phyloP scores from a whole-genome alignment of 1,139 yeast species.

The Scheffersomyces quercinus region DNA sequence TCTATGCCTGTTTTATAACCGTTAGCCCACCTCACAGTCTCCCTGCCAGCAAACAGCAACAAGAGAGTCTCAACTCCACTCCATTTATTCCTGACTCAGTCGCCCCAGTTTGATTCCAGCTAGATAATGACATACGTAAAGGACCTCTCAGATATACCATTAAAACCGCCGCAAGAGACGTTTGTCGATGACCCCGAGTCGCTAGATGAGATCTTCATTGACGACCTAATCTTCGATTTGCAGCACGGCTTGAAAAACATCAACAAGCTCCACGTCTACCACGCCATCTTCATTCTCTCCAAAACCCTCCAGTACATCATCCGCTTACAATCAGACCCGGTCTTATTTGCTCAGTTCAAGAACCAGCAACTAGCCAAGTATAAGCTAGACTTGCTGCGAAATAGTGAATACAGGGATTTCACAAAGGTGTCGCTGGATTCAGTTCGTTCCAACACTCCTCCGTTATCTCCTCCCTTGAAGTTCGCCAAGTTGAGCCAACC shows the following conservation, averaged over 20 bases:
- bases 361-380: conserved; percentile 25
- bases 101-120: no score
- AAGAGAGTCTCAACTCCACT: no score
- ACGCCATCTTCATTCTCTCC: conserved; percentile 36
- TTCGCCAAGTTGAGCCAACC: conserved; percentile 12
- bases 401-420: background rate
- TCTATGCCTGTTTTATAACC: no score
- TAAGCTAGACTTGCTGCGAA: conserved; percentile 15
- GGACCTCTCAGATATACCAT: conserved; percentile 35
- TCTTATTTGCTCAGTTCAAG: conserved; percentile 27
- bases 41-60: no score
- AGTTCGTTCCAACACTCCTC: conserved; percentile 11
- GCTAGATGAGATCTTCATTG: conserved; percentile 36
- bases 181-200: conserved; percentile 44
- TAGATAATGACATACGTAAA: conserved; percentile 7
- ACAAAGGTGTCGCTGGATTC: background rate
- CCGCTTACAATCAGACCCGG: conserved; percentile 27
- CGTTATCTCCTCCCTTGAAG: conserved; percentile 23
- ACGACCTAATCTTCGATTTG: conserved; percentile 38
- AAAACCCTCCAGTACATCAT: conserved; percentile 36
- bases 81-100: no score
- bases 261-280: conserved; percentile 36
- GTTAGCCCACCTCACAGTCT: no score
- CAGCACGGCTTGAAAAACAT: conserved; percentile 30
- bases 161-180: conserved; percentile 41